Base-by-base conservation (phyloP, 805 yeast species). In the Metschnikowia bowlesiae region DNA sequence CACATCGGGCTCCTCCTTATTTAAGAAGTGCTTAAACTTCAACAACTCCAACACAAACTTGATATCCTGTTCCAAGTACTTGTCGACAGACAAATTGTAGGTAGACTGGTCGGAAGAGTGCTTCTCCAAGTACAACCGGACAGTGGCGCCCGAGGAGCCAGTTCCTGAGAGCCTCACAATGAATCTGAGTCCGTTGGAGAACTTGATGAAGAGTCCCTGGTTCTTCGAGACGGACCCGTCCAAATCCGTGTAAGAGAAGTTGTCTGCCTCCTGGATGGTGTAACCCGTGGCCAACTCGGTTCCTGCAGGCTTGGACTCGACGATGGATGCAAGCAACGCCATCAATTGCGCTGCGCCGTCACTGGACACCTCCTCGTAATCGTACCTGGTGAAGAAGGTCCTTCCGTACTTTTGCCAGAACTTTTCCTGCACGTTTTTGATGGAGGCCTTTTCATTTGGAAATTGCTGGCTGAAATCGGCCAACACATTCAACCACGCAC, bases 121-220 rank as follows among this genome's bases (percentile, higher is more conserved):
- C 68, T 84, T 85, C 70, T 92, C 98, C 64, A 92, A 73, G 71
- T 92, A 92, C 59, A 92, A 76, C 69, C 99, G 82, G 53, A 94
- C 90, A 6, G 99, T 92, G 18, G 99, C 98, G 44, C 99, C 99
- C 1, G 96, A 85, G 1, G 97, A 90, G 13, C 99, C 99, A 2
- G 99, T 92, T 50, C 99, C 99, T 0, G 97, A 89, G 56, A 94
- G 77, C 69, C 99, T 85, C 48, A 89, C 87, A 35, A 94, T 87
- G 47, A 91, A 82, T 67, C 97, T 82, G 53, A 87, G 78, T 6
- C 97, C 97, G 61, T 84, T 84, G 45, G 79, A 80, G 55, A 90
- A 79, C 69, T 86, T 90, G 56, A 90, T 85, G 62, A 75, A 91
- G 47, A 94, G 78, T 35, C 99, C 99, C 75, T 92, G 99, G 63